Percentiles rank a stretch among this genome's conserved stretches.
Evolutionary conservation across 1,284 basidiomycete genomes (phyloP).

Genomic region (Heterobasidion occidentale): DNA sequence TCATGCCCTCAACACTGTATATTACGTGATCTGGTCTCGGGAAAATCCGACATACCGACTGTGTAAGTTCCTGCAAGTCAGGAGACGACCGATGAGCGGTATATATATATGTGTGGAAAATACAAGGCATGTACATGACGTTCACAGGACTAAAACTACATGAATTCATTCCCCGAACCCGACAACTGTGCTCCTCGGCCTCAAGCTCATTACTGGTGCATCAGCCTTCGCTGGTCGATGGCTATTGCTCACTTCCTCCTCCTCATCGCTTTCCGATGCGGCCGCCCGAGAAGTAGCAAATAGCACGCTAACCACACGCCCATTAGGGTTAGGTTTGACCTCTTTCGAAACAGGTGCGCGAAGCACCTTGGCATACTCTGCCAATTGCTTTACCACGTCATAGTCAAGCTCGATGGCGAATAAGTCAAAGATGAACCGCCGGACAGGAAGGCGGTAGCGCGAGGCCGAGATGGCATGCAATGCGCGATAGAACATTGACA

Average conservation of each 20-base stretch:
- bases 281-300: conserved; percentile 14
- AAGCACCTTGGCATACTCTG: conserved; percentile 39
- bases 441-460: conserved; percentile 84
- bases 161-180: conserved; percentile 34
- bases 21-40: too few relatives aligned
- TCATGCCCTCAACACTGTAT: too few relatives aligned
- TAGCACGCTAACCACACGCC: conserved; percentile 13
- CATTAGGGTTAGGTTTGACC: neutral
- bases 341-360: conserved; percentile 17
- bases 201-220: conserved; percentile 44
- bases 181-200: conserved; percentile 50
- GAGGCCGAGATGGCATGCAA: conserved; percentile 82
- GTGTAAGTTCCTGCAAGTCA: too few relatives aligned
- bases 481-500: conserved; percentile 76
- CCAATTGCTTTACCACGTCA: conserved; percentile 44
- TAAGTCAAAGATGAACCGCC: conserved; percentile 87
- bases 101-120: too few relatives aligned
- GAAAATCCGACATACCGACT: too few relatives aligned
- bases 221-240: conserved; percentile 7
- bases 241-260: conserved; percentile 32
- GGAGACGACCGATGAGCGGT: too few relatives aligned
- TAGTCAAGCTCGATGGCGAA: conserved; percentile 77
- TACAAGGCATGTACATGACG: neutral
- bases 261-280: conserved; percentile 57
- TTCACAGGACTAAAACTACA: neutral